These are phyloP conservation scores for Debaryomyces singareniensis DNA, from an alignment of 1,139 yeast genomes.

Conservation along the genomic window DNA sequence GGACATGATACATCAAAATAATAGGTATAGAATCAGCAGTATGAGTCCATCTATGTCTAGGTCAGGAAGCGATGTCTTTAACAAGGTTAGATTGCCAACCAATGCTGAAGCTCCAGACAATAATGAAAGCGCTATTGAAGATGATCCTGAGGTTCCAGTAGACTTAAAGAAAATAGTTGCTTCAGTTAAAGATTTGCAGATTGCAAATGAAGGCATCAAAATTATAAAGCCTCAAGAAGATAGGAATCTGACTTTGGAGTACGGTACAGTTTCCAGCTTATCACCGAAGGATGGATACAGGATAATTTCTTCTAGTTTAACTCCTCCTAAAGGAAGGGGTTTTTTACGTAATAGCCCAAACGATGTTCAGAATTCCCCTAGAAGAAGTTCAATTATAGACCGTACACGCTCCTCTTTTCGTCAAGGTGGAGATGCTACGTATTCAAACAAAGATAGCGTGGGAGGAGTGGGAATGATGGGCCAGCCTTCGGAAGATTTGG, in stretches of 20 bases:
- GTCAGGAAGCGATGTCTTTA: slow-evolving; percentile 10
- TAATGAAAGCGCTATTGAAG: slow-evolving; percentile 1
- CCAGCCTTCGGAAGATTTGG: slow-evolving; percentile 17
- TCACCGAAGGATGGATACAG: not conserved
- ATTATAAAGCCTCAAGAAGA: not conserved
- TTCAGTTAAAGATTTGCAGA: not conserved
- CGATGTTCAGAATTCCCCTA: not conserved
- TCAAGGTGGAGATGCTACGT: not conserved
- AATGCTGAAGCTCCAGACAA: not conserved
- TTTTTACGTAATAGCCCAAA: not conserved
- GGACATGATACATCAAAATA: slow-evolving; percentile 18
- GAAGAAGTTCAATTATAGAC: not conserved
- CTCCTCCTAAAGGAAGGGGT: not conserved
- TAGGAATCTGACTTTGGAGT: not conserved
- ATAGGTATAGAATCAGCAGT: slow-evolving; percentile 16
- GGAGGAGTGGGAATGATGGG: not conserved
- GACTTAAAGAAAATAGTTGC: too few species aligned
- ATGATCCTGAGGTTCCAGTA: slow-evolving; percentile 1
- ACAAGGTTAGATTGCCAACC: not conserved
- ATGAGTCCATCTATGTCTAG: slow-evolving; percentile 12
- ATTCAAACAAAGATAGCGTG: not conserved
- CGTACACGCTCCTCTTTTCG: slow-evolving; percentile 1
- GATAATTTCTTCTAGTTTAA: not conserved
- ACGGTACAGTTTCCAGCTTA: too few species aligned
- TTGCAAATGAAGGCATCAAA: not conserved